Evolutionary conservation across 345 rosid species (phyloP), one percentile per base, ranked within the genome.

Genomic region (Eucalyptus decipiens): DNA sequence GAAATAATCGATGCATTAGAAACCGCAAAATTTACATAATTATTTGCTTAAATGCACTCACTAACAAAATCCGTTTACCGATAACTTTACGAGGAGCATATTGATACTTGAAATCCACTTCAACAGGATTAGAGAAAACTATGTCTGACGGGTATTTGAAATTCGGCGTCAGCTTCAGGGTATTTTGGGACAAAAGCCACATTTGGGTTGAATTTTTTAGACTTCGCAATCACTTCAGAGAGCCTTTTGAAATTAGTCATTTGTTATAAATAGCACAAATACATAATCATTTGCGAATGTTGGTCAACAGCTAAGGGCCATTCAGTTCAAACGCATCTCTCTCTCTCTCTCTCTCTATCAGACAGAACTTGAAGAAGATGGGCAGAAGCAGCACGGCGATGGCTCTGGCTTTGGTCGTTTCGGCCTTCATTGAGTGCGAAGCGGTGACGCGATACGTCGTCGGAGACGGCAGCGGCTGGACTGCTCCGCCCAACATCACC

Each of bases 381-480:
- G 83, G 83, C 81, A 72, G 34, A 9, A 49, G 87, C 58, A 86
- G 23, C 32, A 3, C 32, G 37, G 83, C 65, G 23, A 87, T 60
- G 28, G 10, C 50, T 5, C 87, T 50, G 50, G 56, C 37, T 37
- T 58, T 89, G 87, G 52, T 80, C 40, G 92, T 54, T 45, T 88
- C 49, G 17, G 18, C 69, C 52, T 86, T 34, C 47, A 17, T 88
- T 12, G 45, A 72, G 43, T 56, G 89, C 12, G 80, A 81, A 21
- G 85, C 69, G 8, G 87, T 51, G 45, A 62, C 67, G 23, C 90
- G 40, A 18, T 89, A 90, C 45, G 42, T 34, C 15, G 89, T 91
- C 24, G 91, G 92, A 11, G 86, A 85, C 28, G 28, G 49, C 37
- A 30, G 15, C 49, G 92, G 91, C 30, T 91, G 93, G 91, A 89